Evolutionary conservation across 2,329 filamentous ascomycete genomes (phyloP).

Genomic region (Akanthomyces uredinophilus): DNA sequence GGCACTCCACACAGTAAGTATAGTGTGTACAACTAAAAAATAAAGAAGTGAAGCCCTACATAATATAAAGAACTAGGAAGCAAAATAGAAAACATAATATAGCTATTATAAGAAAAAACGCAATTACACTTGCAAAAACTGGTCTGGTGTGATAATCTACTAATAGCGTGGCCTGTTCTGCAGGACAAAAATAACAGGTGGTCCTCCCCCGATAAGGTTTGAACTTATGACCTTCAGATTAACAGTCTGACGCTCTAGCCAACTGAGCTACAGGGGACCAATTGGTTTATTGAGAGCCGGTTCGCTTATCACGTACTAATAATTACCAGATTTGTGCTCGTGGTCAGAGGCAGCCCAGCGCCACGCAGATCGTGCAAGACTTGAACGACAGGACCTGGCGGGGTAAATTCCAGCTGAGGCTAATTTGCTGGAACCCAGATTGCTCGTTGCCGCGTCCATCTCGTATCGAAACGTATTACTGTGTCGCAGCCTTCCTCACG

Average conservation of each 20-base stretch:
- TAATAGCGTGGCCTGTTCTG: neutral
- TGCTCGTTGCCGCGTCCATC: neutral
- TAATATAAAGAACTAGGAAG: too few relatives aligned
- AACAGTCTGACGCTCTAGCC: conserved; percentile 15
- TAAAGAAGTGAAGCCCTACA: too few relatives aligned
- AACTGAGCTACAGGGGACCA: conserved; percentile 16
- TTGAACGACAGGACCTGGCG: neutral
- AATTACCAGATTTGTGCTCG: neutral
- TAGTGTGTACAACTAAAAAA: too few relatives aligned
- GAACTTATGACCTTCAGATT: conserved; percentile 28
- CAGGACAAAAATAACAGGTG: neutral
- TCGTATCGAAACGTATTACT: too few relatives aligned
- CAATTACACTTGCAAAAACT: too few relatives aligned
- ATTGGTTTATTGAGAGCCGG: neutral
- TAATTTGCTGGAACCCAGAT: neutral
- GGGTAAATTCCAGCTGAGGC: neutral
- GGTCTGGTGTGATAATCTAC: too few relatives aligned
- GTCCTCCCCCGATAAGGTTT: conserved; percentile 25
- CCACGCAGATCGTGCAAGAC: neutral
- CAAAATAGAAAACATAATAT: too few relatives aligned
- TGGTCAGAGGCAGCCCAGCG: neutral
- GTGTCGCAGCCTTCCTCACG: too few relatives aligned
- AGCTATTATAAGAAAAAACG: too few relatives aligned
- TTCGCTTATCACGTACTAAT: neutral
- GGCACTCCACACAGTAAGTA: too few relatives aligned